Evolutionary conservation across 2,329 filamentous ascomycete species (phyloP).

Genomic region (Paecilomyces dactylethromorphus): DNA sequence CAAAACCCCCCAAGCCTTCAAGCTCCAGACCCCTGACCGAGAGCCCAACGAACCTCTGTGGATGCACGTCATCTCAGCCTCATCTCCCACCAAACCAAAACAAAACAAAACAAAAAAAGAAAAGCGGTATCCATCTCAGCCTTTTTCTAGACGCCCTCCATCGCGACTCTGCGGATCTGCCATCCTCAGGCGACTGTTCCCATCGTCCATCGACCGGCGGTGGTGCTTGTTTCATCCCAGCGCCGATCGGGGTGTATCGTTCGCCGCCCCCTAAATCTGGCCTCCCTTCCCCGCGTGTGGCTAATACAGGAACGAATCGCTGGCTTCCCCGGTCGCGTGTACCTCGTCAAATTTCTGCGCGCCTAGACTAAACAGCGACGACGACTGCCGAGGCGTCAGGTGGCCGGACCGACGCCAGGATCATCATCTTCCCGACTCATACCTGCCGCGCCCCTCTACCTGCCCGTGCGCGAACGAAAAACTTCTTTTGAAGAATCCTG

Average conservation of each 20-base stretch:
- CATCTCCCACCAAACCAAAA: background rate
- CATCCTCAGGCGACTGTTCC: background rate
- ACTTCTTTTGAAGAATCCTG: background rate
- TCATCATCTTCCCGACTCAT: constrained; percentile 12
- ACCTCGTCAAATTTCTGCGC: constrained; percentile 1
- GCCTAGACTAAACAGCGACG: background rate
- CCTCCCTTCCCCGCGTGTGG: background rate
- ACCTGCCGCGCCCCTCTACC: constrained; percentile 9
- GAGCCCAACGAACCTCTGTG: background rate
- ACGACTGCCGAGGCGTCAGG: constrained; percentile 22
- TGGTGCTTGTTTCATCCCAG: background rate
- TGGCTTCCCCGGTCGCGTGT: background rate
- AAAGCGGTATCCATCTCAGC: background rate
- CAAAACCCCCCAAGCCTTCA: background rate
- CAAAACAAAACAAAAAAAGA: background rate
- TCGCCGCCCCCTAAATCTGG: background rate
- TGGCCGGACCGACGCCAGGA: constrained; percentile 18
- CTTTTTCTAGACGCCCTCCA: background rate
- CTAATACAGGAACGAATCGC: background rate
- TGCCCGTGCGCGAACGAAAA: constrained; percentile 7
- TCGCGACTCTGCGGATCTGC: background rate
- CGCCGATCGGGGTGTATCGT: background rate
- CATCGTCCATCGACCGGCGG: background rate
- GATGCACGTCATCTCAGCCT: constrained; percentile 1
- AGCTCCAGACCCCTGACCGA: background rate